Percentiles rank a stretch among this genome's conserved stretches.
These are phyloP conservation scores for Yamadazyma aaseri DNA, from an alignment of 1,139 yeast genomes.

Conservation along the genomic window DNA sequence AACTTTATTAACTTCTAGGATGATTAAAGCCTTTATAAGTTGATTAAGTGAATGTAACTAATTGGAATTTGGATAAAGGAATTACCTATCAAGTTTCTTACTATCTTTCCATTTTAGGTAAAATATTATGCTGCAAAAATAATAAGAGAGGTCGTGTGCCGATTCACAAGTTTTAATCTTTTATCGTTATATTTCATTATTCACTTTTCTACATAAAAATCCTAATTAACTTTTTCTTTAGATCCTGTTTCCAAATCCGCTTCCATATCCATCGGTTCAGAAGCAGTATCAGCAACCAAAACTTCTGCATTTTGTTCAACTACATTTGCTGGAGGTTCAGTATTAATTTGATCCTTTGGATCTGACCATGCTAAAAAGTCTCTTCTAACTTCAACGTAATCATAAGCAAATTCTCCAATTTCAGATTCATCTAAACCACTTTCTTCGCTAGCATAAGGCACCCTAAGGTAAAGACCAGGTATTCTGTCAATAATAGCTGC, in stretches of 20 bases:
- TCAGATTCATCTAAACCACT: conserved; percentile 94
- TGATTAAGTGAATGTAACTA: too few relatives aligned
- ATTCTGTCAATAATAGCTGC: conserved; percentile 73
- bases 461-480: conserved; percentile 81
- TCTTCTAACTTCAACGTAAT: conserved; percentile 94
- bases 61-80: too few relatives aligned
- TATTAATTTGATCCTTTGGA: conserved; percentile 7
- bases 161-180: too few relatives aligned
- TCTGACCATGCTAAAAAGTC: conserved; percentile 73
- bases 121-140: too few relatives aligned
- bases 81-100: too few relatives aligned
- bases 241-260: background rate
- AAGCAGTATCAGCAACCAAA: conserved; percentile 2
- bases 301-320: conserved; percentile 1
- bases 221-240: background rate
- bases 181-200: too few relatives aligned
- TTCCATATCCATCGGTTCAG: conserved; percentile 1
- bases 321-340: background rate
- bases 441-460: conserved; percentile 81
- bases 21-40: too few relatives aligned
- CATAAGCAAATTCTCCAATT: conserved; percentile 97
- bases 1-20: too few relatives aligned
- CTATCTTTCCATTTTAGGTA: too few relatives aligned
- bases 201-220: too few relatives aligned
- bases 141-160: too few relatives aligned